Conservation (phyloP, 2,329 filamentous ascomycete genomes). For the Sporothrix brunneoviolacea region DNA sequence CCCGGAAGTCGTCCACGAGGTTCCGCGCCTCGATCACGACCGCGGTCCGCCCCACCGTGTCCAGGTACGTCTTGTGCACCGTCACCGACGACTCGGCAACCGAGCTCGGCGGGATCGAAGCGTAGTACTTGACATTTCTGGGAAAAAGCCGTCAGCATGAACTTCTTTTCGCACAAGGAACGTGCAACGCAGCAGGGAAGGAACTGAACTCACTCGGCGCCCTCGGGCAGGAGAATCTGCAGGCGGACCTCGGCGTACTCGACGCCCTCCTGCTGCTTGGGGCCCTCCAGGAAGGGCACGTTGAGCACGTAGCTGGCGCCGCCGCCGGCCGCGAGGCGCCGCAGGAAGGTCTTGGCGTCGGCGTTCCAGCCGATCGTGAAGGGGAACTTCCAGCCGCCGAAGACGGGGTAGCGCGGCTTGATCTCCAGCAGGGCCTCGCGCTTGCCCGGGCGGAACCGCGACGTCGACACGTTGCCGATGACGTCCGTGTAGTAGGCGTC, state of each 20-base stretch:
- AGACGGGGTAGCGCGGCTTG: conserved; percentile 91
- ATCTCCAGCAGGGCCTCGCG: conserved; percentile 80
- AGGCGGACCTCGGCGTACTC: conserved; percentile 78
- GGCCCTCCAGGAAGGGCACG: conserved; percentile 88
- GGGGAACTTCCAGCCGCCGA: conserved; percentile 96
- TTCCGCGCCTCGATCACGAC: conserved; percentile 77
- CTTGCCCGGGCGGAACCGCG: conserved; percentile 70
- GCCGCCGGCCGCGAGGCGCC: conserved; percentile 53
- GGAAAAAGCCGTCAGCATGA: no score
- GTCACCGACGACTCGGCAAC: conserved; percentile 53
- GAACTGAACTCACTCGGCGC: conserved; percentile 76
- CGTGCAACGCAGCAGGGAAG: no score
- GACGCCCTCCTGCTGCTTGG: conserved; percentile 75
- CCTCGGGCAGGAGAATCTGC: conserved; percentile 83
- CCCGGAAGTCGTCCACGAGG: conserved; percentile 82
- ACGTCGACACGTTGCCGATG: conserved; percentile 95
- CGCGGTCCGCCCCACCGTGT: conserved; percentile 81
- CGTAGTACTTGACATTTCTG: conserved; percentile 73
- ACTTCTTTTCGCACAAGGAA: no score
- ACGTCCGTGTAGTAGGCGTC: conserved; percentile 94
- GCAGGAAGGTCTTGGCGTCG: conserved; percentile 69
- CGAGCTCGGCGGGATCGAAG: conserved; percentile 58
- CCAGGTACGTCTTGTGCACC: conserved; percentile 84
- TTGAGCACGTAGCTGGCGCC: conserved; percentile 73
- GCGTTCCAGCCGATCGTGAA: conserved; percentile 97